Evolutionary conservation across 768 basidiomycete species (phyloP), one percentile per base, ranked within the genome.

Genomic region (Phylloporus rhodoxanthus): DNA sequence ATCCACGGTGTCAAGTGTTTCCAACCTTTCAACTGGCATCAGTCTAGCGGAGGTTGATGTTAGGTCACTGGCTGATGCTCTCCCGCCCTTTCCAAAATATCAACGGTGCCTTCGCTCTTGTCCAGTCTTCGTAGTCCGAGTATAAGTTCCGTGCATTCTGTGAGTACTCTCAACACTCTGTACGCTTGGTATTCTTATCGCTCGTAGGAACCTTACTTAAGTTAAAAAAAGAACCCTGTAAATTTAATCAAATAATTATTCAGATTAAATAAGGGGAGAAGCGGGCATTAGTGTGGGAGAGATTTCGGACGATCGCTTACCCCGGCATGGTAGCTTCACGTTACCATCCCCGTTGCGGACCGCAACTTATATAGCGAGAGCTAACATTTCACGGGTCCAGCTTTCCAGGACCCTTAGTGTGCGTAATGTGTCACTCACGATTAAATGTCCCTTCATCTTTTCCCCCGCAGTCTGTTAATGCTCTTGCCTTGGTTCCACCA

Each of bases 81-180:
- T n/a, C 55, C 55, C 3, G 51, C 58, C 7, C 53, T 41, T 19
- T 56, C 61, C 13, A 70, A 75, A n/a, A 58, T 72, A 15, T 74
- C 79, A 5, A 84, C 82, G 2, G 74, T 73, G 54, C 81, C 84
- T 6, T 78, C 82, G 1, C 64, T 86, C 25, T 63, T 86, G 17
- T 74, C 80, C 10, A 78, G 76, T 3, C 67, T n/a, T n/a, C n/a
- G n/a, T n/a, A n/a, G n/a, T n/a, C n/a, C n/a, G n/a, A n/a, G n/a
- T n/a, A n/a, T 51, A 17, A 51, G 57, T 20, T 57, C 64, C 8
- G 36, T 59, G 19, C 67, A 61, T 48, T 59, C 67, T 14, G 77
- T 78, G 59, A 59, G 75, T 72, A 25, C 17, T 45, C 23, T 36
- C n/a, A 23, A 4, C 11, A n/a, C 5, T 26, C 13, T 5, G 2